Base-by-base conservation (phyloP, 306 rosid genomes). In the Trifolium dubium region DNA sequence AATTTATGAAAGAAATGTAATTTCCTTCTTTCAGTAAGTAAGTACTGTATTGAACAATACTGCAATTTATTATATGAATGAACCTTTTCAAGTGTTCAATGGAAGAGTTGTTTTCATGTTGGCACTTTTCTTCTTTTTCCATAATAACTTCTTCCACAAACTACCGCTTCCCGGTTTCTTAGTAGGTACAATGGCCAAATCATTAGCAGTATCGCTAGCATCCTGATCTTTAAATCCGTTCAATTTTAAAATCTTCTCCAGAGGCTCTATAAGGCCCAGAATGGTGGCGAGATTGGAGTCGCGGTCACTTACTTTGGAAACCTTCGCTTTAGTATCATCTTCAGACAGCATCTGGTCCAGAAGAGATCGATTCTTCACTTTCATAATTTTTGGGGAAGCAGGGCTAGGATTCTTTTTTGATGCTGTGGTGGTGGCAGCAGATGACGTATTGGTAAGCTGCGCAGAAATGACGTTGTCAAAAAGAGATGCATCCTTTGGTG, bases 281-380 rank as follows among this genome's bases (percentile, higher is more conserved):
- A 73, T 46, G 30, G 49, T 67, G 31, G 64, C 14, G 60, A 69
- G 43, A 23, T 77, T 77, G 23, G 83, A 62, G 72, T 77, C 80
- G 7, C 18, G 32, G 17, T 76, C 75, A 1, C 67, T 74, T 72
- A 77, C 85, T 79, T 80, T 83, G 6, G 81, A 73, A 64, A 69
- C 74, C 50, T 79, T 82, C 37, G 85, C 28, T 53, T 51, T 74
- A 54, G 78, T 60, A 67, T 75, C 84, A 68, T 93, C 97, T 79
- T 92, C 98, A 29, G 90, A 92, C 37, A 86, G 78, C 93, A 93
- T 90, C 72, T 81, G 90, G 79, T 90, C 90, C 1, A 89, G 87
- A 35, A 93, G 81, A 30, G 98, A 90, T 30, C 90, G 81, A 28
- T 72, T 85, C 69, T 75, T 87, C 50, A 65, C 32, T 64, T 34